Base-by-base conservation (phyloP, 2,329 filamentous ascomycete species). In the Paracorniculantispora psalliotae region DNA sequence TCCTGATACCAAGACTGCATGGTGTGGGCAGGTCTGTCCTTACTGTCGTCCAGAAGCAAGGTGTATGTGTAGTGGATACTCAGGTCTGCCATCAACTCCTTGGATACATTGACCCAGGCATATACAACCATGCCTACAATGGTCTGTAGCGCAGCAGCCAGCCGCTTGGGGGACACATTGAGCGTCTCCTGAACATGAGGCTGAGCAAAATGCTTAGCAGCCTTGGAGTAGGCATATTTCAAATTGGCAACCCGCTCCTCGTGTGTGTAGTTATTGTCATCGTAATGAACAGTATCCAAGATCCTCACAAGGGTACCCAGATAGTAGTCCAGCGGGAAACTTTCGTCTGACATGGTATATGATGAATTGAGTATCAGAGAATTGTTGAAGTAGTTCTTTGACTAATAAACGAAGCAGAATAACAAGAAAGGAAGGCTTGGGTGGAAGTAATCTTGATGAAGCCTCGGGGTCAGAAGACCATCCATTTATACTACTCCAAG, bases 121-220 rank as follows among this genome's bases (percentile, higher is more conserved):
- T 71, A 71, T 26, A 67, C 66, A 10, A 67, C 66, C 26, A 71
- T 62, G 59, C 67, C 65, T 2, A 67, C 67, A 60, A 70, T 64
- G 26, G 64, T 66, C 41, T 59, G 62, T n/a, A 65, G 57, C 15
- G 57, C 53, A 7, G 61, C 59, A 26, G 62, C 55, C 26, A 63
- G 37, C 23, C 53, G 49, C 59, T 59, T 60, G 5, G 60, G 63
- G 44, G 48, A 35, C 15, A 60, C 57, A 17, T 61, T 61, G 8
- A 64, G 28, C 10, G 53, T 25, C 2, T 47, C 35, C 44, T 64
- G 58, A 23, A 59, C 39, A 26, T 41, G 57, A 7, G 59, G 52
- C 44, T 66, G 61, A 30, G 62, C 59, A 50, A 66, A 66, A 52
- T 66, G 64, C 23, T 54, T 49, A 12, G 62, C 64, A 26, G 63